Conservation (phyloP, 129 eudicot species). For the Artemisia annua region DNA sequence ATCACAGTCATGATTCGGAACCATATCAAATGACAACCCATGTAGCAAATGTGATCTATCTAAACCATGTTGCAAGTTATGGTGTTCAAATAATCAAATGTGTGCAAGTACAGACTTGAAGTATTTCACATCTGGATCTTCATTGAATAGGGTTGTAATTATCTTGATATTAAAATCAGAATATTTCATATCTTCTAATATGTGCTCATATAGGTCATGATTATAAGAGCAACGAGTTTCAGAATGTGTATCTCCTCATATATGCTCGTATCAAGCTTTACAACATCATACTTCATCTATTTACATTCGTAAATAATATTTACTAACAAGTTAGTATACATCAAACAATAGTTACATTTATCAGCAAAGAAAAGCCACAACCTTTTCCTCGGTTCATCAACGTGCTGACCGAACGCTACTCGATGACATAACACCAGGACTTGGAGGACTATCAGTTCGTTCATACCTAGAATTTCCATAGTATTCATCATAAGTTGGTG, state of each 20-base stretch:
- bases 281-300: conserved; percentile 15
- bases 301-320: conserved; percentile 10
- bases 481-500: conserved; percentile 31
- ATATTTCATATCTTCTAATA: neutral
- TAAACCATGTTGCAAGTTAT: neutral
- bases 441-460: conserved; percentile 33
- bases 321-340: conserved; percentile 14
- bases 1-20: neutral
- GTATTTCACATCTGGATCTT: neutral
- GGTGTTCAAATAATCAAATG: neutral
- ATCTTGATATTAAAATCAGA: neutral
- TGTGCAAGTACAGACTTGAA: neutral
- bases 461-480: conserved; percentile 37
- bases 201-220: neutral
- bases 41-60: neutral
- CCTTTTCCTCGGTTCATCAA: conserved; percentile 4
- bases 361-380: neutral
- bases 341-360: neutral
- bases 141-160: too few relatives aligned
- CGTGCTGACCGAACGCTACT: conserved; percentile 21
- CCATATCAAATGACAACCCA: neutral
- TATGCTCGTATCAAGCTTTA: conserved; percentile 14
- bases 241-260: conserved; percentile 1
- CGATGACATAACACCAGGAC: conserved; percentile 30
- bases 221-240: neutral